phyloP scores from a whole-genome alignment of 1,139 yeast species.

The Pneumocystis carinii region DNA sequence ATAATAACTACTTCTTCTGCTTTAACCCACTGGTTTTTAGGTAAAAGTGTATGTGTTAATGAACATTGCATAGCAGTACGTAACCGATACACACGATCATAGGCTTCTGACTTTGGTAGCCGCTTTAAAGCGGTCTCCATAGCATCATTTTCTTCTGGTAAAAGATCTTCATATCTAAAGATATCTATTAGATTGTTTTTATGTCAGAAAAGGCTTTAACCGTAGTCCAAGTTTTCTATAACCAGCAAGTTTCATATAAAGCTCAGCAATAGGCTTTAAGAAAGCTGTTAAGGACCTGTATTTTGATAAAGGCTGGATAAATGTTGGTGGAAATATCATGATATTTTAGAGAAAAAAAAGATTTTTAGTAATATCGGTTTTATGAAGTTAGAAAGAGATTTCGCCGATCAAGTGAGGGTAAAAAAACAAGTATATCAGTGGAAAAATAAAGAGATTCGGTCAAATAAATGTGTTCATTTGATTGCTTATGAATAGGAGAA shows the following conservation, averaged over 20 bases:
- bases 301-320: conserved; percentile 3
- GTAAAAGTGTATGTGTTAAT: conserved; percentile 70
- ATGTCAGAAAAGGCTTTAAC: conserved; percentile 2
- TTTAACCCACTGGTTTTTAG: conserved; percentile 61
- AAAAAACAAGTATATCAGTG: not conserved
- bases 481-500: not conserved
- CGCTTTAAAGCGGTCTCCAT: conserved; percentile 79
- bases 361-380: too few species aligned
- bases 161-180: conserved; percentile 58
- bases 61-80: conserved; percentile 84
- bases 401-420: not conserved
- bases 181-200: not conserved
- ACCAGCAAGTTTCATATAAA: conserved; percentile 11
- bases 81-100: conserved; percentile 84
- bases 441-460: not conserved
- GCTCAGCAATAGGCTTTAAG: conserved; percentile 10
- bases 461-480: not conserved
- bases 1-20: conserved; percentile 44
- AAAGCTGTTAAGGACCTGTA: conserved; percentile 7
- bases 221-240: conserved; percentile 12
- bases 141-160: conserved; percentile 73
- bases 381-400: too few species aligned
- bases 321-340: not conserved
- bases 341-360: not conserved
- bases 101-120: conserved; percentile 67